Evolutionary conservation across 768 basidiomycete species (phyloP), one percentile per base, ranked within the genome.

Genomic region (Sarcomyxa edulis): DNA sequence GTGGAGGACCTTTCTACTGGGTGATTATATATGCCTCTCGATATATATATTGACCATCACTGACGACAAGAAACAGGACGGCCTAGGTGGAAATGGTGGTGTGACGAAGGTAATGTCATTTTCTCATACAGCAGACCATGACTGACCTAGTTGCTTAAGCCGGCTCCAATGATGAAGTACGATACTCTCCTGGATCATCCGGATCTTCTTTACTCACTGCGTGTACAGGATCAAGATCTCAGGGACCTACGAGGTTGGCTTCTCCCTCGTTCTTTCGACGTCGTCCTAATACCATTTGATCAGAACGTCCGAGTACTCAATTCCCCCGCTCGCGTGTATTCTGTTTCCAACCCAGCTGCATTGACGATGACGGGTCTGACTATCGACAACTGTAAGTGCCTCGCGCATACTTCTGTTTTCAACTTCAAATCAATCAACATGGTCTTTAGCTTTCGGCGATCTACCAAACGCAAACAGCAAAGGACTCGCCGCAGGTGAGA

Each of bases 331-430:
- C 58, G 63, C 19, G 59, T 54, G 1, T 66, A 61, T 50, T 65
- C 64, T 11, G 60, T 64, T 12, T 64, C 60, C 22, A 68, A 69
- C 44, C 59, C 62, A 7, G 66, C 51, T 6, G 48, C 64, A 4
- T 49, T 69, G 19, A 47, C 55, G 11, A 71, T 84, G 51, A 64
- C 67, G 2, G 53, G 59, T 26, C 52, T 75, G 18, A 67, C 51
- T 12, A 66, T 84, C 39, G 78, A 83, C 43, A 63, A 83, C 44
- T 76, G 80, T 81, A 33, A 45, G 71, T 49, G 5, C 26, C 8
- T 20, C 15, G 6, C 22, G 23, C 10, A n/a, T 20, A 11, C 20
- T 16, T 35, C 16, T 16, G 11, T 23, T n/a, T n/a, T n/a, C n/a
- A n/a, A n/a, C n/a, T n/a, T n/a, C n/a, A n/a, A n/a, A n/a, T n/a